phyloP scores from a whole-genome alignment of 2,329 filamentous ascomycete genomes.

The Elsinoe necatrix region DNA sequence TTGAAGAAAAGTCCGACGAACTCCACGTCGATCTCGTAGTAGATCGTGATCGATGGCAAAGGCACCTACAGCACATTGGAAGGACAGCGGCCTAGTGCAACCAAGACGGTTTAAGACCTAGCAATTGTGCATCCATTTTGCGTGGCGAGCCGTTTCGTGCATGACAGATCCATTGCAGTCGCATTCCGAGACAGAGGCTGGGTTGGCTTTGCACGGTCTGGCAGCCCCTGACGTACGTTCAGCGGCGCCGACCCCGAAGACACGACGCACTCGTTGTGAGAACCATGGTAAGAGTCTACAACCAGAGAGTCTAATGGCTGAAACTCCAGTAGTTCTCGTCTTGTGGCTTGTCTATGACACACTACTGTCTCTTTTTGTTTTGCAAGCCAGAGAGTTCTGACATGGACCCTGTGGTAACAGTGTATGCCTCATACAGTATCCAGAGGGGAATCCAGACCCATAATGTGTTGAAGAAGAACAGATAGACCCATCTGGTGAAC shows the following conservation, averaged over 20 bases:
- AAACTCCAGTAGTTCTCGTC: not conserved
- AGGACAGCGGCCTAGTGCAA: not conserved
- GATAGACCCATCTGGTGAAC: slow-evolving; percentile 47
- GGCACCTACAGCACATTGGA: not conserved
- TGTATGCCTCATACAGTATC: slow-evolving; percentile 47
- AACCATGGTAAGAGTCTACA: not conserved
- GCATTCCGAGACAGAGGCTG: not conserved
- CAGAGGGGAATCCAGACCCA: slow-evolving; percentile 54
- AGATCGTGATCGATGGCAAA: not conserved
- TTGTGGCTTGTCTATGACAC: not conserved
- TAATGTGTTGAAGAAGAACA: slow-evolving; percentile 56
- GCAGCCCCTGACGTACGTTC: not conserved
- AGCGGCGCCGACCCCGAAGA: not conserved
- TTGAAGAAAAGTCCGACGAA: not conserved
- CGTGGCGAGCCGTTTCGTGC: not conserved
- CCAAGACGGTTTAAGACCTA: not conserved
- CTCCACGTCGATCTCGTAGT: not conserved
- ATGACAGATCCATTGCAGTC: not conserved
- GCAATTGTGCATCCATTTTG: not conserved
- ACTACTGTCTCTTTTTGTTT: not conserved
- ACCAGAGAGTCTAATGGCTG: not conserved
- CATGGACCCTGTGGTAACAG: slow-evolving; percentile 28
- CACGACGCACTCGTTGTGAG: not conserved
- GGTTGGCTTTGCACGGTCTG: not conserved
- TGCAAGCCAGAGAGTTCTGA: slow-evolving; percentile 1